Conservation (phyloP, 2,329 filamentous ascomycete species). For the Simplicillium aogashimaense region DNA sequence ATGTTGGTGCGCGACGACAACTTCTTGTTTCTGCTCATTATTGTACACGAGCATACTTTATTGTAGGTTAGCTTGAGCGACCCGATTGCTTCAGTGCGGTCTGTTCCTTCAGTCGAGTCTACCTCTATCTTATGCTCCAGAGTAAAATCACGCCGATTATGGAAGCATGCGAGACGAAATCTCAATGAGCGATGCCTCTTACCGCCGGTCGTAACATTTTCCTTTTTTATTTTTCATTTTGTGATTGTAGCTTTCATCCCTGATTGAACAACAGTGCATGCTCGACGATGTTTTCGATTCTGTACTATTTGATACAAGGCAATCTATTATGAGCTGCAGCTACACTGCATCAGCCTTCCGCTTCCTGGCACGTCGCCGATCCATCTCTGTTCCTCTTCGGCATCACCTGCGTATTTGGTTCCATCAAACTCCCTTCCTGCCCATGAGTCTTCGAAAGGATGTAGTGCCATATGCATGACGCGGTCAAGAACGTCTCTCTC, state of each 20-base stretch:
- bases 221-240: neutral
- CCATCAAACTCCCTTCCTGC: conserved; percentile 37
- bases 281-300: neutral
- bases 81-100: conserved; percentile 21
- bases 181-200: conserved; percentile 58
- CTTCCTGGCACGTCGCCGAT: conserved; percentile 74
- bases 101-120: conserved; percentile 47
- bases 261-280: neutral
- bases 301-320: neutral
- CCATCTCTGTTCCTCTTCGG: conserved; percentile 70
- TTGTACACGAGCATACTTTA: conserved; percentile 63
- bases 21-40: conserved; percentile 31
- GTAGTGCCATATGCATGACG: conserved; percentile 72
- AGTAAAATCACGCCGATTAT: conserved; percentile 55
- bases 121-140: conserved; percentile 67
- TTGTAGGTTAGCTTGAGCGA: conserved; percentile 59
- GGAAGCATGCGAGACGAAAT: conserved; percentile 57
- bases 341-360: conserved; percentile 81
- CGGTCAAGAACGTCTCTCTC: conserved; percentile 70
- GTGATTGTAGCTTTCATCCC: neutral
- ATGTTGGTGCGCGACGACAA: conserved; percentile 4
- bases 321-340: conserved; percentile 69
- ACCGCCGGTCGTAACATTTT: conserved; percentile 65
- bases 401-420: conserved; percentile 45
- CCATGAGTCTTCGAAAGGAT: conserved; percentile 80